Evolutionary conservation across 257 asterid species (phyloP), one percentile per base, ranked within the genome.

Genomic region (Apocynum venetum): DNA sequence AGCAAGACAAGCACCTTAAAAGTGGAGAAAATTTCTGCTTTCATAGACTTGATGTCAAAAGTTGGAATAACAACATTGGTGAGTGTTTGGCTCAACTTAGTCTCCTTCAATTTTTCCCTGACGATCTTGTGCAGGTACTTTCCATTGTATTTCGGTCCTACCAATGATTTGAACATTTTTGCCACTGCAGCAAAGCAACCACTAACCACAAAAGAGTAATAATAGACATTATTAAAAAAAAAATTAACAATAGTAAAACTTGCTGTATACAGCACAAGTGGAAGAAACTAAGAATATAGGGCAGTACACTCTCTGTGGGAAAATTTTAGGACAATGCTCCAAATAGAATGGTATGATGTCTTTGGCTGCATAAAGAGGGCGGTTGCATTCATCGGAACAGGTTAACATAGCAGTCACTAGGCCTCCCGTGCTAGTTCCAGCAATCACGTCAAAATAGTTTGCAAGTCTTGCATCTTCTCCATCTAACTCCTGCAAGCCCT

Each of bases 381-480:
- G 88, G 11, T 79, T 61, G 41, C 80, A 84, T 43, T 77, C 38
- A 53, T 80, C 82, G 0, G 93, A 89, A 15, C 91, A 83, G 0
- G 91, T 76, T 70, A 87, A 10, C 93, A 89, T 89, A n/a, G 93
- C 86, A 0, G 91, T 81, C 15, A 87, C 80, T 0, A 86, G 74
- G 8, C 92, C 92, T 14, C 92, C 92, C 0, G 89, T 88, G 84
- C 92, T 88, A 2, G 91, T 89, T 77, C 93, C 93, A 0, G 91
- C 86, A 2, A 89, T 84, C 6, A 89, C 86, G 38, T 87, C 93
- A 14, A 89, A 87, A 66, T 89, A 89, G 66, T 87, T 87, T 20
- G 87, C 89, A 2, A 89, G 43, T 76, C 89, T 82, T 43, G 93
- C 89, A 55, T 84, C 81, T 31, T 86, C 81, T 14, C 92, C 90